Base-by-base conservation (phyloP, 106 monocot species). In the Acanthochlamys bracteata region DNA sequence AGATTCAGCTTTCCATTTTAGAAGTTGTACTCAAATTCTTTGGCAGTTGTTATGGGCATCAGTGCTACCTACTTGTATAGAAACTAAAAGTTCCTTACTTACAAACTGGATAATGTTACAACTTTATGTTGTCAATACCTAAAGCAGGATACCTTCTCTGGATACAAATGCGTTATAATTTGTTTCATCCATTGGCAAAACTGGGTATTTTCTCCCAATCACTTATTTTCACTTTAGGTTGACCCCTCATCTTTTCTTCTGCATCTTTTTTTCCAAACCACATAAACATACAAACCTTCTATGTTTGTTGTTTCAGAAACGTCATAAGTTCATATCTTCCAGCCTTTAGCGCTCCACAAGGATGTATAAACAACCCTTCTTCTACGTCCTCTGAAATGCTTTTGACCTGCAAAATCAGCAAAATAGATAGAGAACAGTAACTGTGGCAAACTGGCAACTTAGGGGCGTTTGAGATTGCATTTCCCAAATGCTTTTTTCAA, bases 251-350 rank as follows among this genome's bases (percentile, higher is more conserved):
- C 75, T 67, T 91, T 74, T 98, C 98, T 63, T 77, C 85, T 6
- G 73, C 66, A 77, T 98, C 92, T 57, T 92, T 68, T 74, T 88
- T 59, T 91, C 72, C 98, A 91, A 98, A 4, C 85, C 92, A 60
- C 47, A 60, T 43, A 91, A 98, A 14, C 75, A 72, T n/a, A 92
- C 98, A 63, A 70, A 85, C 51, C 68, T 70, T 40, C 79, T 21
- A 13, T n/a, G n/a, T n/a, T 74, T 79, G 55, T 66, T 91, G 15
- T 69, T 17, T 22, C 83, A 98, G 73, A 33, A 79, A 55, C 27
- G 83, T 71, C 24, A 74, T 69, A 16, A 98, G 88, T 16, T 88
- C 98, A 60, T 73, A 25, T 64, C 91, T 85, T 57, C 98, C 98
- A 42, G 70, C 60, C 66, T 83, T 94, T 9, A 27, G 22, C 25